These are phyloP conservation scores for Lactarius trivialis DNA, from an alignment of 768 basidiomycete species.

Conservation along the genomic window DNA sequence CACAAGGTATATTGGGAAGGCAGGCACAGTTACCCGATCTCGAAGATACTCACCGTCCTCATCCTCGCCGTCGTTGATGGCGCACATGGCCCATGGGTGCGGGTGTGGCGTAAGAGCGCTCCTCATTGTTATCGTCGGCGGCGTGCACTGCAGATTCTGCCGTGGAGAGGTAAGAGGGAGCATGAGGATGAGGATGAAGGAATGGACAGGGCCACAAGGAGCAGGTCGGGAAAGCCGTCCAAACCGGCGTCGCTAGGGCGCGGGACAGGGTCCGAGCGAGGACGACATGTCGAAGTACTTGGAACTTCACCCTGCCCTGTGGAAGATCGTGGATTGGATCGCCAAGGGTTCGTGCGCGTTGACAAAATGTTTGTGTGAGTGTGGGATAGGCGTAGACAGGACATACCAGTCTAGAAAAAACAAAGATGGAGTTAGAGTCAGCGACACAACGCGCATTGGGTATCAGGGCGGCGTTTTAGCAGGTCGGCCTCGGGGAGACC, in stretches of 20 bases:
- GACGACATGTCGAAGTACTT: slow-evolving; percentile 64
- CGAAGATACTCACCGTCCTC: too few relatives aligned
- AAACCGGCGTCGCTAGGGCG: slow-evolving; percentile 86
- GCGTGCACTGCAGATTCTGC: too few relatives aligned
- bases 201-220: slow-evolving; percentile 54
- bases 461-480: too few relatives aligned
- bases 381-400: too few relatives aligned
- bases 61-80: too few relatives aligned
- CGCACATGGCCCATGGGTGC: too few relatives aligned
- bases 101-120: too few relatives aligned
- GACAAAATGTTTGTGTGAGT: not conserved
- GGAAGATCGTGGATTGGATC: slow-evolving; percentile 61
- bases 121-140: too few relatives aligned
- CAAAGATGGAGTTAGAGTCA: slow-evolving; percentile 75
- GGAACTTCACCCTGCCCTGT: slow-evolving; percentile 41
- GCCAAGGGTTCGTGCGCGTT: too few relatives aligned
- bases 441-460: slow-evolving; percentile 77
- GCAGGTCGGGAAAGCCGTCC: slow-evolving; percentile 90
- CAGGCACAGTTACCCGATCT: slow-evolving; percentile 82
- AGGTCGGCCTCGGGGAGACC: too few relatives aligned
- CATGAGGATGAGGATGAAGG: too few relatives aligned
- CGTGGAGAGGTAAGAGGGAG: too few relatives aligned
- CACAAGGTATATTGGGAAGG: slow-evolving; percentile 80
- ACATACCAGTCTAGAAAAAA: slow-evolving; percentile 28
- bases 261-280: slow-evolving; percentile 67